Base-by-base conservation (phyloP, 179 eudicot genomes). In the Silene vulgaris region DNA sequence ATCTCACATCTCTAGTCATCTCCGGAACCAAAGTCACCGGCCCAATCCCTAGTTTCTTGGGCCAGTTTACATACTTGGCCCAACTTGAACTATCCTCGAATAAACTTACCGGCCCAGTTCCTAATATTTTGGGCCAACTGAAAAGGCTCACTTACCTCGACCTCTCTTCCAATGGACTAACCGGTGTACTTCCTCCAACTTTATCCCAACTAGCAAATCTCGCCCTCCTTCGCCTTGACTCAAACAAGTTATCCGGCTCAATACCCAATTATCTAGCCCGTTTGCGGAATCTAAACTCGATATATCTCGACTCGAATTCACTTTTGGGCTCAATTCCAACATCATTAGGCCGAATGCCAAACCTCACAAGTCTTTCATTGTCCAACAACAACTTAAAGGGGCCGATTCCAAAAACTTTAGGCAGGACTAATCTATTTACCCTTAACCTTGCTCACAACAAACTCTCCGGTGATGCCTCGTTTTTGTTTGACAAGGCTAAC, bases 391-490 rank as follows among this genome's bases (percentile, higher is more conserved):
- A 30, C 29, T 32, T 79, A 14, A 68, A 28, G 0, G 82, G 82
- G 1, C 11, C 72, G 0, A 48, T 79, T 28, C 82, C 82, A 7
- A 52, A 71, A 0, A 69, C 75, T 8, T 52, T 79, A 17, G 78
- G 48, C 29, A 74, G 71, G 1, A 32, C 43, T 12, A 65, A 71
- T 32, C 11, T 79, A 54, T 0, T 8, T 17, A 13, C 35, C 12
- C 57, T 79, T 0, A 20, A 23, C 4, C 66, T 75, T 0, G 48
- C 72, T 4, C 50, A 59, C 11, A 79, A 79, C 16, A 64, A 56
- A 14, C 28, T 79, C 5, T 52, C 72, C 0, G 82, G 82, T 6
- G 67, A 79, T 56, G 82, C 82, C 9, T 64, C 82, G 2, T 75
- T 79, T 54, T 75, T 79, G 65, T 75, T 79, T 35, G 78, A 75